These are phyloP conservation scores for Scheffersomyces stambukii DNA, from an alignment of 1,139 yeast genomes.

Conservation along the genomic window DNA sequence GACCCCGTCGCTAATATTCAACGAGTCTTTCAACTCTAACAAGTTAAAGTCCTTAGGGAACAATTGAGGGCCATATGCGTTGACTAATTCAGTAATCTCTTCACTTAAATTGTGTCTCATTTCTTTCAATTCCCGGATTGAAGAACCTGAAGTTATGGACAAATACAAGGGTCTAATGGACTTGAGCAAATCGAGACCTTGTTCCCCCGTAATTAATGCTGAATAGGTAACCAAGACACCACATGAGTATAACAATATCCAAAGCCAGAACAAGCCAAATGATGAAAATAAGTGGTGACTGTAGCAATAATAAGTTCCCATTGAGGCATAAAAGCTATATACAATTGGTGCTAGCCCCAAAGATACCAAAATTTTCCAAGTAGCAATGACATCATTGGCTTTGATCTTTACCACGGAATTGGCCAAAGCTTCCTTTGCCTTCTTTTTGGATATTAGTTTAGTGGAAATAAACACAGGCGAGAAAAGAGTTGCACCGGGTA, in stretches of 20 bases:
- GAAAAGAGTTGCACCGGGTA: conserved; percentile 83
- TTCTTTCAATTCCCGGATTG: conserved; percentile 47
- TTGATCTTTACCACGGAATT: conserved; percentile 83
- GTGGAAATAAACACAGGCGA: conserved; percentile 86
- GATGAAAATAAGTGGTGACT: conserved; percentile 17
- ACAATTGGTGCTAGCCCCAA: conserved; percentile 86
- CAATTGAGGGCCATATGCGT: conserved; percentile 41
- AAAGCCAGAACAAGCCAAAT: conserved; percentile 28
- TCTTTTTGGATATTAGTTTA: conserved; percentile 62
- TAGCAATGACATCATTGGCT: conserved; percentile 90
- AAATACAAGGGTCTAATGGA: conserved; percentile 78
- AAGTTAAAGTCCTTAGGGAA: conserved; percentile 47
- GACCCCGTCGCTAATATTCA: conserved; percentile 23
- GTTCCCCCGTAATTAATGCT: conserved; percentile 86
- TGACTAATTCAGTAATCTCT: conserved; percentile 42
- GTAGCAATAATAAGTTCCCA: conserved; percentile 54
- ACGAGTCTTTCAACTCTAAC: conserved; percentile 30
- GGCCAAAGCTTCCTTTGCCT: conserved; percentile 79
- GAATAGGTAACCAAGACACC: conserved; percentile 79
- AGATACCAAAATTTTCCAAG: conserved; percentile 91
- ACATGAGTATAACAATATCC: conserved; percentile 46
- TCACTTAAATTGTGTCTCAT: conserved; percentile 36
- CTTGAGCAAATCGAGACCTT: conserved; percentile 84
- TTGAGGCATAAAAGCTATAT: conserved; percentile 71
- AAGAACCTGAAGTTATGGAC: conserved; percentile 57